Percentiles rank a stretch among this genome's conserved stretches.
These are phyloP conservation scores for Gossypium lobatum DNA, from an alignment of 441 rosid species.

Conservation along the genomic window DNA sequence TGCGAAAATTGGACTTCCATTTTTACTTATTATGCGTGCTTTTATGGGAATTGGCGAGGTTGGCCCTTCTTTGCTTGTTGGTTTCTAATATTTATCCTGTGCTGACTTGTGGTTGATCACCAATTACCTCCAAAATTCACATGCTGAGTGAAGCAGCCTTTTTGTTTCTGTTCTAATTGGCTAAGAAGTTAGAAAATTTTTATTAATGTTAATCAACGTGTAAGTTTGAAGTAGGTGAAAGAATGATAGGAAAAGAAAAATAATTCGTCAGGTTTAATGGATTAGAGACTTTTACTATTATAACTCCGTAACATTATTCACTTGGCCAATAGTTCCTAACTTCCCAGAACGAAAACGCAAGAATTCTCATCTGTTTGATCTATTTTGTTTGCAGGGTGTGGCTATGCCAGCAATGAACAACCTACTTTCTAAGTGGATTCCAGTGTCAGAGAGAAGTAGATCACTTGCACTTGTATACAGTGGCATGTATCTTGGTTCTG, in stretches of 20 bases:
- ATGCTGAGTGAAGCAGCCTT: not conserved
- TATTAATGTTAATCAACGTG: not conserved
- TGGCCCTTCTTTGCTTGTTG: conserved; percentile 20
- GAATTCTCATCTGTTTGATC: conserved; percentile 16
- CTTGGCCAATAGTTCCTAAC: not conserved
- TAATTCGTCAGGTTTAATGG: not conserved
- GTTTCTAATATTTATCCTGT: conserved; percentile 9
- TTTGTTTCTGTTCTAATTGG: not conserved
- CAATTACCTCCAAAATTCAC: not conserved
- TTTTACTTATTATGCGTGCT: conserved; percentile 84
- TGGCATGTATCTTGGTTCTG: conserved; percentile 99
- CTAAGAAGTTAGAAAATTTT: not conserved
- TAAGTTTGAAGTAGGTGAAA: conserved; percentile 2
- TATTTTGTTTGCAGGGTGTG: conserved; percentile 67
- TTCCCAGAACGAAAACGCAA: not conserved
- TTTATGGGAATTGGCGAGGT: conserved; percentile 99
- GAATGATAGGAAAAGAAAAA: not conserved
- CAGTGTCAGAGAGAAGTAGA: conserved; percentile 97
- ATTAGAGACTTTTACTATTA: not conserved
- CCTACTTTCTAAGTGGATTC: conserved; percentile 94
- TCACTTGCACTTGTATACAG: conserved; percentile 91
- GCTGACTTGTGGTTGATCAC: not conserved
- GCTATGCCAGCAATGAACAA: conserved; percentile 99
- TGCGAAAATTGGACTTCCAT: conserved; percentile 84
- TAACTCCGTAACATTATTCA: not conserved